phyloP scores from a whole-genome alignment of 768 basidiomycete genomes.

The Udeniomyces megalosporus region DNA sequence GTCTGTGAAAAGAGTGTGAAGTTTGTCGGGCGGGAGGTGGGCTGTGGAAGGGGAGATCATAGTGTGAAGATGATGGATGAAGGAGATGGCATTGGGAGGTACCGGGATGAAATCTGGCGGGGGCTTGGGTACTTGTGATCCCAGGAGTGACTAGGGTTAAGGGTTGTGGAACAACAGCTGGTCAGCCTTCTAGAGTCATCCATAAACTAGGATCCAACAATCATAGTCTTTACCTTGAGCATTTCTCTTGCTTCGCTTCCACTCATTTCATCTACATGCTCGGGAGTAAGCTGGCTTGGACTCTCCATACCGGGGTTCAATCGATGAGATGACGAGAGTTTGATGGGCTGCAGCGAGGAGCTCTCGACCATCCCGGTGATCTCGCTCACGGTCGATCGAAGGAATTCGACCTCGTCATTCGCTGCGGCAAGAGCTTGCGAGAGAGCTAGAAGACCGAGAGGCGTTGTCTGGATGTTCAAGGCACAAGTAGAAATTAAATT shows the following conservation, averaged over 20 bases:
- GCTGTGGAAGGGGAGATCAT: too few species aligned
- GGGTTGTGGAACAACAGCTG: too few species aligned
- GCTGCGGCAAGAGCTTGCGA: constrained; percentile 5
- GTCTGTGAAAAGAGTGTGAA: too few species aligned
- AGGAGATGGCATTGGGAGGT: too few species aligned
- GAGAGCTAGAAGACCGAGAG: constrained; percentile 7
- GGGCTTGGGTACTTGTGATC: too few species aligned
- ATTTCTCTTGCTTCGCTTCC: background rate
- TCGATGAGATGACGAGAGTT: background rate
- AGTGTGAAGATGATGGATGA: too few species aligned
- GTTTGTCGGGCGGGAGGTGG: too few species aligned
- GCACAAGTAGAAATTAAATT: too few species aligned
- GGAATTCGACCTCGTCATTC: constrained; percentile 7
- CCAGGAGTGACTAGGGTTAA: too few species aligned
- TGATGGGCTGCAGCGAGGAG: background rate
- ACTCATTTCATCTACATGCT: background rate
- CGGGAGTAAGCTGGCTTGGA: background rate
- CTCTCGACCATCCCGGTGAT: background rate
- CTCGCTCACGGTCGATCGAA: constrained; percentile 2
- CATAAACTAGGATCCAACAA: too few species aligned
- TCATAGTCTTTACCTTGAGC: background rate
- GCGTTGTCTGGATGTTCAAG: background rate
- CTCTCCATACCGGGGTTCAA: background rate
- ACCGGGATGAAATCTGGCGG: too few species aligned
- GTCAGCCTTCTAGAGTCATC: too few species aligned